Percentiles rank a stretch among this genome's conserved stretches.
These are phyloP conservation scores for Aureobasidium pullulans DNA, from an alignment of 2,329 filamentous ascomycete species.

Conservation along the genomic window DNA sequence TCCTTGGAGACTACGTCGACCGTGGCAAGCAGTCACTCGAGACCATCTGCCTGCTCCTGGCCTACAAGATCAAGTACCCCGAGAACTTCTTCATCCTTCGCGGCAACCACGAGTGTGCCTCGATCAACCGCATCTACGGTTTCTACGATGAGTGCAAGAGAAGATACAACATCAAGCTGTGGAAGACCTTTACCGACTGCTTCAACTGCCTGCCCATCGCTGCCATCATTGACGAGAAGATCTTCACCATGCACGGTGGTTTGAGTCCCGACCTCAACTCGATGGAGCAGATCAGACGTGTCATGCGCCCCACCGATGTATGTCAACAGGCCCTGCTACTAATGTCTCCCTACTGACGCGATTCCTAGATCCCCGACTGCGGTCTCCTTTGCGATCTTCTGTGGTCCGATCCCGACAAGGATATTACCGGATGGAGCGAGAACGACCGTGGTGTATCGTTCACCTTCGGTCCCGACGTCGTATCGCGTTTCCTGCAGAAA, in stretches of 20 bases:
- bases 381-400: slow-evolving; percentile 94
- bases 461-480: slow-evolving; percentile 95
- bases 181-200: slow-evolving; percentile 99
- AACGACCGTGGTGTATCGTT: slow-evolving; percentile 98
- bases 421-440: slow-evolving; percentile 98
- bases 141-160: slow-evolving; percentile 99
- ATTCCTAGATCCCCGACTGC: slow-evolving; percentile 82
- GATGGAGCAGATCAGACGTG: slow-evolving; percentile 98
- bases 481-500: slow-evolving; percentile 95
- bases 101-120: slow-evolving; percentile 98
- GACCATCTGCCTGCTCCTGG: slow-evolving; percentile 92
- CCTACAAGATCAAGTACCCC: slow-evolving; percentile 99
- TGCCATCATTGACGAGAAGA: slow-evolving; percentile 99
- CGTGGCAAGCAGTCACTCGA: slow-evolving; percentile 98
- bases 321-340: slow-evolving; percentile 36
- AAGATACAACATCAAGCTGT: slow-evolving; percentile 97
- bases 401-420: slow-evolving; percentile 98
- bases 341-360: slow-evolving; percentile 21
- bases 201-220: slow-evolving; percentile 99
- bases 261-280: slow-evolving; percentile 96
- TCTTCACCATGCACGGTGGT: slow-evolving; percentile 99
- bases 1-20: slow-evolving; percentile 98
- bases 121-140: slow-evolving; percentile 97
- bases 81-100: slow-evolving; percentile 99
- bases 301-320: slow-evolving; percentile 98